Conservation (phyloP, 768 basidiomycete genomes). For the Hygrocybe punicea region DNA sequence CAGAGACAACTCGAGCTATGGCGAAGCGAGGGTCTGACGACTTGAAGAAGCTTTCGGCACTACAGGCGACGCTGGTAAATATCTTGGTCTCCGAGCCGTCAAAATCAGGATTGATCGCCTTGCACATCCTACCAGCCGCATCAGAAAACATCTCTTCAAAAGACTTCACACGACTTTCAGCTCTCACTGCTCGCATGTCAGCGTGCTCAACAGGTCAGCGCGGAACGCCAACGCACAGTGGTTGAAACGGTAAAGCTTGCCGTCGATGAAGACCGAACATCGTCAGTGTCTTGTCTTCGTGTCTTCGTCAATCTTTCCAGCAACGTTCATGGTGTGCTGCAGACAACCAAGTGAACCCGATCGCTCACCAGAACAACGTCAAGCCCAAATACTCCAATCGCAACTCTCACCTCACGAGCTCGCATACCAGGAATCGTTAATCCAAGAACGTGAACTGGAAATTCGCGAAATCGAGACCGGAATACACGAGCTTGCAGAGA, state of each 20-base stretch:
- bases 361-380: constrained; percentile 56
- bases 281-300: constrained; percentile 8
- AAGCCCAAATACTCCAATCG: constrained; percentile 64
- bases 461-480: constrained; percentile 96
- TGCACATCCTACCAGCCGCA: constrained; percentile 50
- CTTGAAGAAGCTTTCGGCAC: constrained; percentile 78
- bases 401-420: constrained; percentile 88
- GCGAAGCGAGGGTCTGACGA: constrained; percentile 92
- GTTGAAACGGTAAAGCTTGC: constrained; percentile 83
- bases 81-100: neutral
- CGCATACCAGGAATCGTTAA: constrained; percentile 92
- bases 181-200: constrained; percentile 89
- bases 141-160: constrained; percentile 80
- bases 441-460: constrained; percentile 90
- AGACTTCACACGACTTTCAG: constrained; percentile 91
- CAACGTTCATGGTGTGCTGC: neutral
- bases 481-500: constrained; percentile 93
- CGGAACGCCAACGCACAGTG: constrained; percentile 83
- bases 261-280: constrained; percentile 66
- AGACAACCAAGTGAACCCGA: constrained; percentile 22
- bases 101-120: neutral
- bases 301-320: no score
- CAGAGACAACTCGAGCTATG: constrained; percentile 92
- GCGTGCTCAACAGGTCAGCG: constrained; percentile 84
- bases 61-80: constrained; percentile 61